phyloP scores from a whole-genome alignment of 768 basidiomycete species.

The Agaricus subrufescens region DNA sequence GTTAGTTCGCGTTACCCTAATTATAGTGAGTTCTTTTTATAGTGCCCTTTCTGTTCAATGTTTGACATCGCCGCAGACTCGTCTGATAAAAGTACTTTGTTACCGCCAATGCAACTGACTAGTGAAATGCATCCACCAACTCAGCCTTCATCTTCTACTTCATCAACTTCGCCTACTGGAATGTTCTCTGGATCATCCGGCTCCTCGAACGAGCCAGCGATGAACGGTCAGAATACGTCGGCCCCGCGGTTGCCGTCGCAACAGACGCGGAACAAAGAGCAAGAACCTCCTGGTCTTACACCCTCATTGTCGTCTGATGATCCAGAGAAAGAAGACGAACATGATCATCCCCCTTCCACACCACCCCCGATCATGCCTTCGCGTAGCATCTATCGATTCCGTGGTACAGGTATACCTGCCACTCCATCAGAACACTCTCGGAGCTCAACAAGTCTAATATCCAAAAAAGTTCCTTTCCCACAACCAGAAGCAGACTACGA shows the following conservation, averaged over 20 bases:
- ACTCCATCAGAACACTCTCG: conserved; percentile 5
- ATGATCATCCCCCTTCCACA: conserved; percentile 49
- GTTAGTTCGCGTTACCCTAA: background rate
- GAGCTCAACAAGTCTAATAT: background rate
- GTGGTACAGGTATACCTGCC: conserved; percentile 24
- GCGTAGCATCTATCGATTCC: conserved; percentile 13
- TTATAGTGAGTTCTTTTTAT: background rate
- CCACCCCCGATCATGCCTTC: conserved; percentile 28
- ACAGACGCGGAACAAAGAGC: conserved; percentile 19
- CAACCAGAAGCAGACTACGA: background rate
- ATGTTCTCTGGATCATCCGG: conserved; percentile 9
- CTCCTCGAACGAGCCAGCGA: conserved; percentile 6
- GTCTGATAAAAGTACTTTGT: background rate
- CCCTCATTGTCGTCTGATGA: conserved; percentile 75
- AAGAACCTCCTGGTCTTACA: conserved; percentile 37
- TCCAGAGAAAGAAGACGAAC: conserved; percentile 41
- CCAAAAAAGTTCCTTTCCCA: background rate
- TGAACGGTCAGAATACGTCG: conserved; percentile 8
- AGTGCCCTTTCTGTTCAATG: background rate
- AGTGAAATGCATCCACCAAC: background rate
- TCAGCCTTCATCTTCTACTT: conserved; percentile 1
- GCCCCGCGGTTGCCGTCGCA: background rate
- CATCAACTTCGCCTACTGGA: conserved; percentile 3
- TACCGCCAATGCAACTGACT: background rate
- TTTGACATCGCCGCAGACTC: background rate